Evolutionary conservation across 805 yeast species (phyloP).

Genomic region (Wickerhamomyces strasburgensis): DNA sequence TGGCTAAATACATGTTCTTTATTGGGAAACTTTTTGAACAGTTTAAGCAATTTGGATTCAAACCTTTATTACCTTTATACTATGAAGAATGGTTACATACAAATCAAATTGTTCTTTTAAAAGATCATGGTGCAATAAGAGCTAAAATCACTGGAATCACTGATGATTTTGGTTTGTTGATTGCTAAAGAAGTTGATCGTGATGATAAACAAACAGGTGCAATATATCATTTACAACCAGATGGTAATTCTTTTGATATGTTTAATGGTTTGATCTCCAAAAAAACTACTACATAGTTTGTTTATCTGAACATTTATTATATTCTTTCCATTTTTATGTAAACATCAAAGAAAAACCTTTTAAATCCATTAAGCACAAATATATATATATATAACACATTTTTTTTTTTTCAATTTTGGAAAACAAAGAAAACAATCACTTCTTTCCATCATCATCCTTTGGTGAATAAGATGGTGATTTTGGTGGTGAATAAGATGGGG

Average conservation of each 20-base stretch:
- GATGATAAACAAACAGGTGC: conserved; percentile 46
- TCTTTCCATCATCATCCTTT: conserved; percentile 8
- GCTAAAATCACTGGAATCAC: conserved; percentile 81
- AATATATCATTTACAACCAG: conserved; percentile 78
- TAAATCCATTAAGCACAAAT: conserved; percentile 4
- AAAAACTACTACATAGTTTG: conserved; percentile 30
- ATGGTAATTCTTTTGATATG: conserved; percentile 96
- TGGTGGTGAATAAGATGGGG: conserved; percentile 36
- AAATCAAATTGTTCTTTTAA: conserved; percentile 66
- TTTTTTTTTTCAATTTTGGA: too few relatives aligned
- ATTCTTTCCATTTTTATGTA: not conserved
- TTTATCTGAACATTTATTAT: conserved; percentile 2
- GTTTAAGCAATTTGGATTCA: conserved; percentile 63
- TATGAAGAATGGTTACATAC: conserved; percentile 85
- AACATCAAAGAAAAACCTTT: conserved; percentile 4
- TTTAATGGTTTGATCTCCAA: conserved; percentile 79
- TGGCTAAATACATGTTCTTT: conserved; percentile 65
- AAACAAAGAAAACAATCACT: too few relatives aligned
- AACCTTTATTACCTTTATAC: conserved; percentile 62
- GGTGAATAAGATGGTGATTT: conserved; percentile 15
- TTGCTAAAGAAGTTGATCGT: conserved; percentile 62
- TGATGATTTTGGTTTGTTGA: conserved; percentile 73
- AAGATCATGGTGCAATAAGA: conserved; percentile 42
- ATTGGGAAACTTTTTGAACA: conserved; percentile 56
- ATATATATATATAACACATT: conserved; percentile 8